Base-by-base conservation (phyloP, 495 filamentous ascomycete genomes). In the Sordaria brevicollis region DNA sequence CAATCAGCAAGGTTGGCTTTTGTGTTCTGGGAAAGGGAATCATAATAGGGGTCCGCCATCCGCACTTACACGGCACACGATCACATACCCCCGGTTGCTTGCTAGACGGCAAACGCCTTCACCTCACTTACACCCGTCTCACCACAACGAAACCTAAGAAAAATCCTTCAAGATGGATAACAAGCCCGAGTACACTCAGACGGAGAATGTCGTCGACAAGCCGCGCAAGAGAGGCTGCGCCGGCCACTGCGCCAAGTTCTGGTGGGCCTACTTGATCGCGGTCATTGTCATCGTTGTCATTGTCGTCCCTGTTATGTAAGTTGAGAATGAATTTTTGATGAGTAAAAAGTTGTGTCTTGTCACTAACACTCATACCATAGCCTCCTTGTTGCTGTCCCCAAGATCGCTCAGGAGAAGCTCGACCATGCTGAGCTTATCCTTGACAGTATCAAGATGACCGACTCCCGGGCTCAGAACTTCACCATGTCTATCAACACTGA, bases 221-320 rank as follows among this genome's bases (percentile, higher is more conserved):
- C 75, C 72, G 43, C 71, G 74, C 65, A 77, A 67, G 41, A 65
- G 76, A 31, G 75, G 74, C 15, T 76, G 70, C 71, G 71, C 76
- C 65, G 77, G 80, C n/a, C 83, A 86, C 73, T 82, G 80, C 70
- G 73, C 67, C 66, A 77, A 82, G 72, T 92, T 87, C 73, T 94
- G 91, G 91, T 94, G 91, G 92, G 78, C 83, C 73, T 86, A 92
- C 76, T 74, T 92, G 70, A 83, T 91, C 70, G 74, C 83, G 34
- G 79, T 92, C 73, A 76, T 89, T 68, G 74, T 84, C 35, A 75
- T 86, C 29, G 78, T 89, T 33, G 80, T 92, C 68, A 76, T 93
- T 17, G 81, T 92, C 25, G 81, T 88, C 1, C 80, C 90, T 33
- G 85, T 86, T 62, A 76, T 93, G 91, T 93, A 86, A 86, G 90